Conservation (phyloP, 495 filamentous ascomycete genomes). For the Annulohypoxylon moriforme region DNA sequence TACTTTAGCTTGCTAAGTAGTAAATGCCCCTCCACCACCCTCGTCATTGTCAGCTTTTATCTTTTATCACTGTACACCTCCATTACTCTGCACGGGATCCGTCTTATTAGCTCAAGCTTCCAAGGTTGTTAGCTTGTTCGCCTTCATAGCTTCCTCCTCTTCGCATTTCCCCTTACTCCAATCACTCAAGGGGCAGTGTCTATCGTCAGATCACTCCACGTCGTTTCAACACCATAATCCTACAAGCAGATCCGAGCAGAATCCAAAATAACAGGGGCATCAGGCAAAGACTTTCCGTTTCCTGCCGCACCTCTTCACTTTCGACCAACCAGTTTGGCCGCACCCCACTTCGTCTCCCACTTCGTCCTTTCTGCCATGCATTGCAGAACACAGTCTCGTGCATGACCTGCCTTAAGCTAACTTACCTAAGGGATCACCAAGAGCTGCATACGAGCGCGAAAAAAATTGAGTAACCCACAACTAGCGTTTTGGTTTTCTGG, state of each 20-base stretch:
- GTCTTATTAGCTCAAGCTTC: background rate
- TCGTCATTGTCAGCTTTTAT: constrained; percentile 41
- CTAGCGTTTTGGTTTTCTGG: constrained; percentile 16
- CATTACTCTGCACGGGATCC: background rate
- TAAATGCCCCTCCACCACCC: constrained; percentile 31
- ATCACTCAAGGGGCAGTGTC: constrained; percentile 14
- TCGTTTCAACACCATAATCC: constrained; percentile 18
- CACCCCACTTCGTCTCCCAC: constrained; percentile 30
- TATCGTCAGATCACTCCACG: constrained; percentile 30
- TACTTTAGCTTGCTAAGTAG: background rate
- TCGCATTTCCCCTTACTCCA: background rate
- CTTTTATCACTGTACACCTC: background rate
- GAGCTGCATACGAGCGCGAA: constrained; percentile 36
- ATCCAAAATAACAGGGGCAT: constrained; percentile 25
- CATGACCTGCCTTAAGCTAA: constrained; percentile 36
- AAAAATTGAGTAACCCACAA: constrained; percentile 13
- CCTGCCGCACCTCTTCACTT: constrained; percentile 6
- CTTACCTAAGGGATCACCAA: constrained; percentile 39
- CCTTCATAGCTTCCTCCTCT: background rate
- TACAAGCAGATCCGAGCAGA: constrained; percentile 8
- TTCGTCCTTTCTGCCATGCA: constrained; percentile 42
- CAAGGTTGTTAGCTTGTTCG: background rate
- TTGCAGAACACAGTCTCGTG: constrained; percentile 37
- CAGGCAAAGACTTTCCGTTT: constrained; percentile 20
- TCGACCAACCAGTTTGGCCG: constrained; percentile 22